Conservation (phyloP, 495 filamentous ascomycete species). For the Hypomontagnella monticulosa region DNA sequence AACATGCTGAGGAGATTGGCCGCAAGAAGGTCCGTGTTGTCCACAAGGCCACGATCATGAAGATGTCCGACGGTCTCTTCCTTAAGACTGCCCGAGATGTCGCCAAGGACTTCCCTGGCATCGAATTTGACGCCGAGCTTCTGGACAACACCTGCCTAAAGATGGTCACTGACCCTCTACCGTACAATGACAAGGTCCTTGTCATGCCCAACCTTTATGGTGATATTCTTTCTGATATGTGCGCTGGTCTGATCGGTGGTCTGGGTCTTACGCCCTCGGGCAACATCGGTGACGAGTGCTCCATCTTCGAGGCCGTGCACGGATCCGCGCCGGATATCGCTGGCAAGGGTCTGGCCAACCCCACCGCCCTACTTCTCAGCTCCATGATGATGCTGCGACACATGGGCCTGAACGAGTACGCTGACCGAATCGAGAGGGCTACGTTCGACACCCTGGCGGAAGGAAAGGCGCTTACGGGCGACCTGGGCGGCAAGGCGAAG, state of each 20-base stretch:
- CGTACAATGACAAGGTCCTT: slow-evolving; percentile 98
- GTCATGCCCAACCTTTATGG: slow-evolving; percentile 99
- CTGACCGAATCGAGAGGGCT: slow-evolving; percentile 88
- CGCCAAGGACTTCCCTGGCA: slow-evolving; percentile 90
- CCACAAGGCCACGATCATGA: slow-evolving; percentile 99
- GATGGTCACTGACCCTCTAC: slow-evolving; percentile 91
- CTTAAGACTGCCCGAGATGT: slow-evolving; percentile 82
- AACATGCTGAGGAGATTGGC: slow-evolving; percentile 90
- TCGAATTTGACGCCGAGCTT: slow-evolving; percentile 95
- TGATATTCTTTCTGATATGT: slow-evolving; percentile 99
- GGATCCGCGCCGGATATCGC: slow-evolving; percentile 98
- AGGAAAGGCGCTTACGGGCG: slow-evolving; percentile 94
- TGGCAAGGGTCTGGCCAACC: slow-evolving; percentile 67
- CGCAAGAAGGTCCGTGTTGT: slow-evolving; percentile 96
- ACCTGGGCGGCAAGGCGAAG: slow-evolving; percentile 93
- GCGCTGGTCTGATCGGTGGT: slow-evolving; percentile 96
- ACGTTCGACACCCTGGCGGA: slow-evolving; percentile 94
- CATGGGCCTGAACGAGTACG: slow-evolving; percentile 89
- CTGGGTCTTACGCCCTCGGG: slow-evolving; percentile 96
- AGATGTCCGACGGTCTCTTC: slow-evolving; percentile 99
- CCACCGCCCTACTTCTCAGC: slow-evolving; percentile 41
- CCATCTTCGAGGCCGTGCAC: slow-evolving; percentile 99
- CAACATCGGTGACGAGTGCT: slow-evolving; percentile 98
- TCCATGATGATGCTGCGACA: slow-evolving; percentile 95
- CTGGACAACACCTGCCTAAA: slow-evolving; percentile 99